These are phyloP conservation scores for Heliamphora exappendiculata DNA, from an alignment of 148 eudicot genomes.

Conservation along the genomic window DNA sequence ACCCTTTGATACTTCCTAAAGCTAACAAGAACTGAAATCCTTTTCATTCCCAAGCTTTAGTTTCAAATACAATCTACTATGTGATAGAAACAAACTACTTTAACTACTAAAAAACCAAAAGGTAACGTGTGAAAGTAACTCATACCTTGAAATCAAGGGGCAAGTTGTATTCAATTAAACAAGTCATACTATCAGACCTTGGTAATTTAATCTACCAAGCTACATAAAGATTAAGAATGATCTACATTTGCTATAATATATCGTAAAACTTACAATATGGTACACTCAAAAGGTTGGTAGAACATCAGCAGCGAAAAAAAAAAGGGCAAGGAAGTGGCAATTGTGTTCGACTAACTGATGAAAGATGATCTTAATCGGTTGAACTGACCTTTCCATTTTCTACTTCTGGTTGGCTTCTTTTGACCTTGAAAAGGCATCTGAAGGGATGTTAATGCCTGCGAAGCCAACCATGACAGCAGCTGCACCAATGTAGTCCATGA, in stretches of 20 bases:
- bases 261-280: neutral
- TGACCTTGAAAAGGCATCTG: conserved; percentile 39
- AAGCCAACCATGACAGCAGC: conserved; percentile 81
- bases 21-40: too few relatives aligned
- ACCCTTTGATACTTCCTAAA: too few relatives aligned
- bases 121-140: neutral
- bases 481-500: conserved; percentile 76
- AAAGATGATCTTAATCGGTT: conserved; percentile 15
- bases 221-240: neutral
- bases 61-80: neutral
- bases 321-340: neutral
- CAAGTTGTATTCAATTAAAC: neutral
- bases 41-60: neutral
- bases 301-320: neutral
- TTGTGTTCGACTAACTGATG: neutral
- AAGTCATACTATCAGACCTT: neutral
- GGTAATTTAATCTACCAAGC: neutral
- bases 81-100: neutral
- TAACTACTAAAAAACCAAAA: neutral
- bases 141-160: neutral
- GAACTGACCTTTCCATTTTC: conserved; percentile 18
- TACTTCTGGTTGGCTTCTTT: conserved; percentile 35
- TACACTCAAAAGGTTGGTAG: neutral
- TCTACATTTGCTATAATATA: neutral
- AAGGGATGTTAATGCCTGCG: conserved; percentile 73